Conservation (phyloP, 2,329 filamentous ascomycete species). For the Colletotrichum phormii region DNA sequence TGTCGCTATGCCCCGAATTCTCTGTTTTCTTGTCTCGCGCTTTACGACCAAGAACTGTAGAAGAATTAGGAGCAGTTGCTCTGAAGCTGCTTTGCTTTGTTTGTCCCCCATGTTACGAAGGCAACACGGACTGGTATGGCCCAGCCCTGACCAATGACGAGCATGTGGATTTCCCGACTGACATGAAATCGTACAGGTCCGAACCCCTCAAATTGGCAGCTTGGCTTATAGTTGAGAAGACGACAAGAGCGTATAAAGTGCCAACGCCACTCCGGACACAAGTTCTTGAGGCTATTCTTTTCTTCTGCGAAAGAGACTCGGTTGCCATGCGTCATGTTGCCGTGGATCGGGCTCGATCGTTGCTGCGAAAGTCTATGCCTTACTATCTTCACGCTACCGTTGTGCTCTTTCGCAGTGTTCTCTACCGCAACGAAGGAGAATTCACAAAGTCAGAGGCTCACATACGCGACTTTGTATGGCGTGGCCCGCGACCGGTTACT, state of each 20-base stretch:
- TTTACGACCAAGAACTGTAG: conserved; percentile 29
- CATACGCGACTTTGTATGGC: conserved; percentile 42
- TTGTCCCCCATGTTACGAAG: conserved; percentile 47
- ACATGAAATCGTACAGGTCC: conserved; percentile 38
- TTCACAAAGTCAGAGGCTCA: conserved; percentile 42
- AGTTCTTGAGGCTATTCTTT: conserved; percentile 45
- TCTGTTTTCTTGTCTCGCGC: neutral
- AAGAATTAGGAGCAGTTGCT: conserved; percentile 39
- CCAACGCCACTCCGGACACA: conserved; percentile 34
- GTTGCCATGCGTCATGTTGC: conserved; percentile 42
- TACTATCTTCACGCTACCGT: conserved; percentile 47
- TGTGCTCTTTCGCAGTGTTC: conserved; percentile 46
- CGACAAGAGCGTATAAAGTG: conserved; percentile 32
- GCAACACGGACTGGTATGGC: conserved; percentile 45
- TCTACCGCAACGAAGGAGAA: conserved; percentile 43
- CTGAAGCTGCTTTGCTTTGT: conserved; percentile 44
- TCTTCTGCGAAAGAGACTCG: conserved; percentile 46
- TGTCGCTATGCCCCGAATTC: conserved; percentile 39
- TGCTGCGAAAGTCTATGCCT: conserved; percentile 45
- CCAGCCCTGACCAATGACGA: neutral
- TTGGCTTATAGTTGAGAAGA: conserved; percentile 43
- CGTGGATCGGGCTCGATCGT: conserved; percentile 39
- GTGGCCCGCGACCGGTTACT: conserved; percentile 32
- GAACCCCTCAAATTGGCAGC: conserved; percentile 40
- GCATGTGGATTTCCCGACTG: neutral